Percentiles rank a stretch among this genome's conserved stretches.
Evolutionary conservation across 345 rosid genomes (phyloP).

Genomic region (Citrus hindsii): DNA sequence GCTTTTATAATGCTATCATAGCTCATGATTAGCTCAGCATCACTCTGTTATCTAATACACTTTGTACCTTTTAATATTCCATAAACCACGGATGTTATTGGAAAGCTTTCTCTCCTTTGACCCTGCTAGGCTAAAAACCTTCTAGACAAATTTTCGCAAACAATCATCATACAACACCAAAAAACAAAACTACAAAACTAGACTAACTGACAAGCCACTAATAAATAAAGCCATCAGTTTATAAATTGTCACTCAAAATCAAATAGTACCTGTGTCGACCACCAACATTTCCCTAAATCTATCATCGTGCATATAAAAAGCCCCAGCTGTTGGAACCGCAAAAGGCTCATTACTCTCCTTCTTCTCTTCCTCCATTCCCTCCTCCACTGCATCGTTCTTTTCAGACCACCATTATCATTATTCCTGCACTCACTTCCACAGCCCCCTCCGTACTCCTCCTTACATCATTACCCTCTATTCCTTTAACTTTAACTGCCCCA

Average conservation of each 20-base stretch:
- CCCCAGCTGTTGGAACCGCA: constrained; percentile 96
- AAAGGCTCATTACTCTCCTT: constrained; percentile 78
- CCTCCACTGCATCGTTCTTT: constrained; percentile 28
- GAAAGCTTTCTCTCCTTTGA: background rate
- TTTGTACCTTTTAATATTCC: background rate
- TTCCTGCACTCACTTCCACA: constrained; percentile 12
- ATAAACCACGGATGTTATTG: background rate
- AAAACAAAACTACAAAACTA: background rate
- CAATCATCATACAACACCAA: background rate
- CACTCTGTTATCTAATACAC: background rate
- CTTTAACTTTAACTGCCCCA: constrained; percentile 15
- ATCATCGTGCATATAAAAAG: constrained; percentile 98
- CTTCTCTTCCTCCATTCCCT: constrained; percentile 36
- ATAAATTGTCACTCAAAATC: too few species aligned
- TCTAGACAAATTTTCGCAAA: background rate
- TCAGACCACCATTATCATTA: constrained; percentile 2
- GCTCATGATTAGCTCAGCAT: background rate
- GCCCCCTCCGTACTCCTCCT: constrained; percentile 25
- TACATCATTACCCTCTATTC: constrained; percentile 21
- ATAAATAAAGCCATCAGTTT: background rate
- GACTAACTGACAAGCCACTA: background rate
- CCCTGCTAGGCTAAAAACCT: background rate
- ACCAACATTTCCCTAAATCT: constrained; percentile 62
- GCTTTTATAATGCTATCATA: background rate
- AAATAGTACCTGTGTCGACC: constrained; percentile 42